Base-by-base conservation (phyloP, 805 yeast genomes). In the Candida gorgasii region DNA sequence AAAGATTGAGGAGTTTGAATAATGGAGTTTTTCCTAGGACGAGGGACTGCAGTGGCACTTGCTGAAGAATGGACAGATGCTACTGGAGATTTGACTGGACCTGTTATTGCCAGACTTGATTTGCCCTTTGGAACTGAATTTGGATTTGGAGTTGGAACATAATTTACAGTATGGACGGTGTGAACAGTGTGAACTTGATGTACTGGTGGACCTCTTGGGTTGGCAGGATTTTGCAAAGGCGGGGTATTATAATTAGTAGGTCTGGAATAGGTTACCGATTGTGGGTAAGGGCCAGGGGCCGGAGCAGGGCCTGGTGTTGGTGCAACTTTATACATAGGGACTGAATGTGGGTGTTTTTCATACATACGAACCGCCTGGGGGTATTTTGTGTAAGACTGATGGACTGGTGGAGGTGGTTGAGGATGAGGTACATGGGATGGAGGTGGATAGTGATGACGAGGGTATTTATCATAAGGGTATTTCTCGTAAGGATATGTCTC, bases 1-100 rank as follows among this genome's bases (percentile, higher is more conserved):
- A 27, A 27, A 27, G 35, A 15, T n/a, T 31, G 35, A 12, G 35
- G 35, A 18, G 35, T 31, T 31, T 31, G 23, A 9, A 31, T 12
- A 18, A 31, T 18, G 4, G 35, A 31, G 18, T 31, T 31, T n/a
- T 18, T 31, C 11, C 35, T 31, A 4, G 35, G 33, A 11, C 33
- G 19, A n/a, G n/a, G n/a, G n/a, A n/a, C n/a, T n/a, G n/a, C n/a
- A n/a, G n/a, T n/a, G n/a, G n/a, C 4, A 24, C 28, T 24, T 7
- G n/a, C 4, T 24, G 28, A 24, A 7, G 28, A 11, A 24, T 5
- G 28, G 5, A 11, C 12, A 4, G 28, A 24, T 7, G n/a, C n/a
- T n/a, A n/a, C n/a, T n/a, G n/a, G n/a, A n/a, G n/a, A n/a, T n/a
- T n/a, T n/a, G n/a, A n/a, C n/a, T n/a, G n/a, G n/a, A n/a, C n/a